These are phyloP conservation scores for Falciphora oryzae DNA, from an alignment of 2,329 filamentous ascomycete species.

Conservation along the genomic window DNA sequence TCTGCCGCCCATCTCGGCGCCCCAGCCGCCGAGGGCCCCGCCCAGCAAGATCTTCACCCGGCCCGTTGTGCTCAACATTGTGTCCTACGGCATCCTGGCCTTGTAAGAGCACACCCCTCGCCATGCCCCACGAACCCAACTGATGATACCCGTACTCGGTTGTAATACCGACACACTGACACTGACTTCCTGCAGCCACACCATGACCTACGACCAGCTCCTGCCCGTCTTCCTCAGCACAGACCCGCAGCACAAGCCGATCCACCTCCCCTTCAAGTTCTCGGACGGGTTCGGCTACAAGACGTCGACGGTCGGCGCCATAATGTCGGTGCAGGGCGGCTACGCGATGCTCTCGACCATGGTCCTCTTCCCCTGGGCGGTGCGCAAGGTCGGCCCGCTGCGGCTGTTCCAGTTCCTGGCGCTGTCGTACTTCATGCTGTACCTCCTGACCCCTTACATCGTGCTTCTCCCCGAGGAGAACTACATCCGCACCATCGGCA, in stretches of 20 bases:
- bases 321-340: slow-evolving; percentile 81
- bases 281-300: slow-evolving; percentile 78
- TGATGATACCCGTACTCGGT: slow-evolving; percentile 14
- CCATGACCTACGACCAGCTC: slow-evolving; percentile 92
- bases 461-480: slow-evolving; percentile 68
- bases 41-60: slow-evolving; percentile 64
- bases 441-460: slow-evolving; percentile 82
- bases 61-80: slow-evolving; percentile 80
- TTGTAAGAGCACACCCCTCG: slow-evolving; percentile 60
- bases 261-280: slow-evolving; percentile 77
- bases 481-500: slow-evolving; percentile 62
- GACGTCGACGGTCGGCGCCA: slow-evolving; percentile 78
- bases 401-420: slow-evolving; percentile 78
- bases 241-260: slow-evolving; percentile 42
- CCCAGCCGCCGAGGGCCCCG: slow-evolving; percentile 10
- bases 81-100: slow-evolving; percentile 86
- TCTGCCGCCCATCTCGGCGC: slow-evolving; percentile 22
- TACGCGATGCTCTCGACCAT: slow-evolving; percentile 87
- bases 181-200: slow-evolving; percentile 60
- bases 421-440: slow-evolving; percentile 78
- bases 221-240: slow-evolving; percentile 89
- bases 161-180: not conserved
- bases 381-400: slow-evolving; percentile 69
- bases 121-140: too few species aligned
- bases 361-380: slow-evolving; percentile 75